These are phyloP conservation scores for Arthrobotrys sphaeroides DNA, from an alignment of 2,329 filamentous ascomycete genomes.

Conservation along the genomic window DNA sequence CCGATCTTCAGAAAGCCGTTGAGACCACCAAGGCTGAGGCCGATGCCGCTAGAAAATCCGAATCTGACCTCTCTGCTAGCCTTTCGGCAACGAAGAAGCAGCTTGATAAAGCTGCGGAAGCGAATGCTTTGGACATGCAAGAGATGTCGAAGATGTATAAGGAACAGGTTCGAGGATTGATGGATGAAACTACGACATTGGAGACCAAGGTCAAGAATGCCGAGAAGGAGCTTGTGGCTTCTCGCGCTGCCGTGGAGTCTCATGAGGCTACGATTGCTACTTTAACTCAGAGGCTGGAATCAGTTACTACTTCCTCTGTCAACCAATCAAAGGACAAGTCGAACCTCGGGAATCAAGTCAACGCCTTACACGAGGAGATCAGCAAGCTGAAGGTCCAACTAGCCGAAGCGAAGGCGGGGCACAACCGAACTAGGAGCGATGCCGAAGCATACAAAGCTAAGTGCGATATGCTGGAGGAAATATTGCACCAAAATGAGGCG, in stretches of 20 bases:
- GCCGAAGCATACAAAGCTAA: constrained; percentile 31
- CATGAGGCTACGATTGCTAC: constrained; percentile 16
- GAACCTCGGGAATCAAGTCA: constrained; percentile 29
- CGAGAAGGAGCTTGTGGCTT: constrained; percentile 17
- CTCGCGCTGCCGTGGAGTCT: constrained; percentile 30
- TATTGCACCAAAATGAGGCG: constrained; percentile 39
- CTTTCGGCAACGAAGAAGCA: constrained; percentile 28
- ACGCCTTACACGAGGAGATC: constrained; percentile 7
- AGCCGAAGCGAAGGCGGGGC: constrained; percentile 41
- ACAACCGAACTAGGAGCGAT: constrained; percentile 33
- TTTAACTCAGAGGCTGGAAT: constrained; percentile 19
- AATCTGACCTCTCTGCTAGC: constrained; percentile 31
- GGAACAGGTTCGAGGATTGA: constrained; percentile 31
- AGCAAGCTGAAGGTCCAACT: constrained; percentile 32
- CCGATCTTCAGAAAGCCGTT: constrained; percentile 25
- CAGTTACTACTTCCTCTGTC: background rate
- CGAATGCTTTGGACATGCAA: constrained; percentile 49
- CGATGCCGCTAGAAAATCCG: constrained; percentile 33
- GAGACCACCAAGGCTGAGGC: constrained; percentile 39
- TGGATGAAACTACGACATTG: constrained; percentile 16
- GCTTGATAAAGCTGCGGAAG: constrained; percentile 46
- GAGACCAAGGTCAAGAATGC: background rate
- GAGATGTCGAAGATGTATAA: constrained; percentile 52
- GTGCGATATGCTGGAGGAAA: constrained; percentile 47
- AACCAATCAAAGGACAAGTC: constrained; percentile 24